Percentiles rank a stretch among this genome's conserved stretches.
These are phyloP conservation scores for Gossypium sturtianum DNA, from an alignment of 345 rosid genomes.

Conservation along the genomic window DNA sequence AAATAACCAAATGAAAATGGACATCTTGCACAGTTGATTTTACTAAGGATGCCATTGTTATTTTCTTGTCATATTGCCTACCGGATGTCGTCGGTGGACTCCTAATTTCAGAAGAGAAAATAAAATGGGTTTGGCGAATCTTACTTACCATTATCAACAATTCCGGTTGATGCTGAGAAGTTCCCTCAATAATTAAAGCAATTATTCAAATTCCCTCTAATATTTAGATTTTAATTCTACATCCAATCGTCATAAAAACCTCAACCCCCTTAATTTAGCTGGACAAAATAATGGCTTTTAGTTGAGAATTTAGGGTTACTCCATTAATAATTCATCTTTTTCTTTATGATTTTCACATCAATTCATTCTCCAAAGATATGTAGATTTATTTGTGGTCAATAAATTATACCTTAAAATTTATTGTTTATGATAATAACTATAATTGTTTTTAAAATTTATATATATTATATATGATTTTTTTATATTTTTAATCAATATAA, in stretches of 20 bases:
- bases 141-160: conserved; percentile 10
- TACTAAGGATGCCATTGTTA: conserved; percentile 9
- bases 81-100: conserved; percentile 46
- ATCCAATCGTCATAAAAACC: background rate
- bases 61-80: background rate
- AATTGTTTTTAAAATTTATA: no score
- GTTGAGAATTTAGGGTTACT: background rate
- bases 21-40: background rate
- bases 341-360: no score
- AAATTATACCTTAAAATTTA: no score
- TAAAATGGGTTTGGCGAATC: conserved; percentile 23
- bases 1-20: background rate
- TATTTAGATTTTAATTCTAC: background rate
- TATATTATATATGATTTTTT: no score
- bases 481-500: no score
- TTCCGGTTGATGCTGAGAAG: background rate
- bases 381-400: no score
- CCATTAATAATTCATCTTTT: no score
- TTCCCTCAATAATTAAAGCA: background rate
- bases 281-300: conserved; percentile 2
- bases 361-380: no score
- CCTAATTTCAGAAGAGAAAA: conserved; percentile 14
- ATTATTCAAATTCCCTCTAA: background rate
- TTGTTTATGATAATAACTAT: no score
- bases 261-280: background rate